Evolutionary conservation across 768 basidiomycete genomes (phyloP).

Genomic region (Russula compacta): DNA sequence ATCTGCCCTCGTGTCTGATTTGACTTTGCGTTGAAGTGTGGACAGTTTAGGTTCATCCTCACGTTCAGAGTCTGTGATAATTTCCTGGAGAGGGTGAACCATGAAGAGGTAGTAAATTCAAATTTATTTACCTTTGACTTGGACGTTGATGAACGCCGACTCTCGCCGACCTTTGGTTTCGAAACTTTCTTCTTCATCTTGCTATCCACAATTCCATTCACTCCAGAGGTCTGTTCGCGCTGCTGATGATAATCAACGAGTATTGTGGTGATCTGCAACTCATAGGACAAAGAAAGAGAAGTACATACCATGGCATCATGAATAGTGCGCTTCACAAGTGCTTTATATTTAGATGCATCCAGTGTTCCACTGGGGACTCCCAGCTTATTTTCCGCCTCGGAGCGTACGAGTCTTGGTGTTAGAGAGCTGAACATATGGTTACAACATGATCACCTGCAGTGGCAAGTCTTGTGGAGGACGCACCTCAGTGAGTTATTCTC

Average conservation of each 20-base stretch:
- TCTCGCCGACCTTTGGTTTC: background rate
- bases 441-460: background rate
- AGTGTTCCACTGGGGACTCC: background rate
- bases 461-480: background rate
- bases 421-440: background rate
- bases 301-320: slow-evolving; percentile 9
- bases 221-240: background rate
- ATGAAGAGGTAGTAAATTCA: background rate
- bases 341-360: background rate
- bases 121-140: slow-evolving; percentile 9
- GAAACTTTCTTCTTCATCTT: background rate
- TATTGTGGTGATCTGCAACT: background rate
- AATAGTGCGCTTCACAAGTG: slow-evolving; percentile 8
- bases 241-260: background rate
- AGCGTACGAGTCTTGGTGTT: slow-evolving; percentile 14
- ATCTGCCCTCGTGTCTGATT: background rate
- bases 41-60: slow-evolving; percentile 1
- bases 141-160: background rate
- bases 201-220: background rate
- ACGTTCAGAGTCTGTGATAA: slow-evolving; percentile 12
- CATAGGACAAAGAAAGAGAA: background rate
- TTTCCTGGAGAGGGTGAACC: slow-evolving; percentile 1
- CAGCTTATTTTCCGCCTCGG: background rate
- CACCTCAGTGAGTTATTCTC: background rate
- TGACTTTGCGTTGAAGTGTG: background rate